Evolutionary conservation across 2,329 filamentous ascomycete genomes (phyloP).

Genomic region (Aureobasidium lini): DNA sequence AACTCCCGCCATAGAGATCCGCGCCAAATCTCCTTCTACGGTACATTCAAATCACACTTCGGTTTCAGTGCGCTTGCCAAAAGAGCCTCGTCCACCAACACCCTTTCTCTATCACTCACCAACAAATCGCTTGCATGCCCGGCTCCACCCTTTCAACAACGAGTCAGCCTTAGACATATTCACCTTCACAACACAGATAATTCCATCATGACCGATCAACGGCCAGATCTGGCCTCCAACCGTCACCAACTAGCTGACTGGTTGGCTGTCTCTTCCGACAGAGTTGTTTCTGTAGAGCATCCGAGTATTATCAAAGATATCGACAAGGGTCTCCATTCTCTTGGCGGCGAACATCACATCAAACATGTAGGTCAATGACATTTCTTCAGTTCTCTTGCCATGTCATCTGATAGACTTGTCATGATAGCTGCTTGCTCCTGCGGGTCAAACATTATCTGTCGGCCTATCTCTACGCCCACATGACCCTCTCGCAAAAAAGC

Average conservation of each 20-base stretch:
- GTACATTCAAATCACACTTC: background rate
- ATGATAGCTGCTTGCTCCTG: constrained; percentile 13
- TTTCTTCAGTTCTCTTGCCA: background rate
- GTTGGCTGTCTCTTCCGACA: constrained; percentile 33
- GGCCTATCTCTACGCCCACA: constrained; percentile 73
- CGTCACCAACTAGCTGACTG: constrained; percentile 11
- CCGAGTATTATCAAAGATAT: constrained; percentile 59
- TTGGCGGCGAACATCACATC: constrained; percentile 50
- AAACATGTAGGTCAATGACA: constrained; percentile 38
- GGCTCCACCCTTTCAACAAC: background rate
- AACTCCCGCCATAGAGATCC: background rate
- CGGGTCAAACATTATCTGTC: constrained; percentile 4
- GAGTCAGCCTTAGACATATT: background rate
- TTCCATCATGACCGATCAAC: constrained; percentile 13
- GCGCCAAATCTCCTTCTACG: background rate
- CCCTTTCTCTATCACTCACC: too few relatives aligned
- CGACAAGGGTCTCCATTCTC: constrained; percentile 55
- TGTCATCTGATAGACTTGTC: constrained; percentile 5
- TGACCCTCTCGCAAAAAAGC: constrained; percentile 69
- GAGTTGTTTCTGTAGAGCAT: constrained; percentile 58
- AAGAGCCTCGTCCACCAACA: too few relatives aligned
- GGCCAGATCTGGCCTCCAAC: constrained; percentile 9
- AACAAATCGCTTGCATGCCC: background rate
- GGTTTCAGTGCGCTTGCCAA: too few relatives aligned
- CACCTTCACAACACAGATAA: background rate